A percentile compares a stretch with the other conserved stretches of the same genome.
These are phyloP conservation scores for Sarcodon sp. DNA, from an alignment of 768 basidiomycete genomes.

Conservation along the genomic window DNA sequence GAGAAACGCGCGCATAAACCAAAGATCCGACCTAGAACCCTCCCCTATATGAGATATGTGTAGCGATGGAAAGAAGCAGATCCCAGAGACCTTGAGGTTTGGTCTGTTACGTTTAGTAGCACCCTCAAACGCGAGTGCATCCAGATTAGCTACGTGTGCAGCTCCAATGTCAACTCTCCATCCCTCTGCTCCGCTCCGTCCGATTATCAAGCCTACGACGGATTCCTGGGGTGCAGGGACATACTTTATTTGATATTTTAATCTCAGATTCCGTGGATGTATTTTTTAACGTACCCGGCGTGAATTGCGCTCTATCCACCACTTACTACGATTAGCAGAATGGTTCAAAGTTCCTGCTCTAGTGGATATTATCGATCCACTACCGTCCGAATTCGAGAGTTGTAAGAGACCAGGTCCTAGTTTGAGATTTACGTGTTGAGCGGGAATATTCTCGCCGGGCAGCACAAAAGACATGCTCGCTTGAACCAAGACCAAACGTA, in stretches of 20 bases:
- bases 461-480: slow-evolving; percentile 47
- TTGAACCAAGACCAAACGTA: neutral
- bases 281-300: slow-evolving; percentile 50
- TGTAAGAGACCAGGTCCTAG: slow-evolving; percentile 77
- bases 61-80: neutral
- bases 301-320: slow-evolving; percentile 85
- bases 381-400: slow-evolving; percentile 18
- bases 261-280: neutral
- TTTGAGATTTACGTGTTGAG: slow-evolving; percentile 69
- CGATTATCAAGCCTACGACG: slow-evolving; percentile 74
- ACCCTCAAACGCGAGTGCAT: slow-evolving; percentile 90
- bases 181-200: slow-evolving; percentile 66
- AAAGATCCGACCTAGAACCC: slow-evolving; percentile 67
- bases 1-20: slow-evolving; percentile 84
- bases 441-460: slow-evolving; percentile 70
- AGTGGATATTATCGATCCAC: slow-evolving; percentile 36
- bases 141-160: slow-evolving; percentile 75
- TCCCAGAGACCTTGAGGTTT: slow-evolving; percentile 62
- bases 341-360: slow-evolving; percentile 60
- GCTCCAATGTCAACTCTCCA: slow-evolving; percentile 92
- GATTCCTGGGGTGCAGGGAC: slow-evolving; percentile 83
- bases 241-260: slow-evolving; percentile 41
- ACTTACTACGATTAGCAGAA: slow-evolving; percentile 59
- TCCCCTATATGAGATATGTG: slow-evolving; percentile 2
- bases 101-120: slow-evolving; percentile 92